A percentile compares a stretch with the other conserved stretches of the same genome.
Conservation (phyloP, 108 stramenopile species). For the Craspedostauros australis region DNA sequence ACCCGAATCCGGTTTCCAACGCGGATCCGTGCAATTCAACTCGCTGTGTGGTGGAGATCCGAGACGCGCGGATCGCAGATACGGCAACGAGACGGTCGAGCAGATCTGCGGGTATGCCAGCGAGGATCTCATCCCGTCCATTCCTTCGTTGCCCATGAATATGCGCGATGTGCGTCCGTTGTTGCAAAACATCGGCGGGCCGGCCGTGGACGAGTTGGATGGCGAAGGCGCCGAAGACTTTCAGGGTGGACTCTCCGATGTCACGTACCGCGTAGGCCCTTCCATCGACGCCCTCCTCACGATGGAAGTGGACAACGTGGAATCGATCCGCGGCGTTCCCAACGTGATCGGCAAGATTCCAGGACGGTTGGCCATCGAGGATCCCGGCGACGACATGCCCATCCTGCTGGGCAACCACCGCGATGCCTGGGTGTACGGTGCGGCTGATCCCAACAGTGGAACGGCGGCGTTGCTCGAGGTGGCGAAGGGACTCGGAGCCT, state of each 20-base stretch:
- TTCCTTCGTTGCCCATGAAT: conserved; percentile 50
- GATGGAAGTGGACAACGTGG: conserved; percentile 29
- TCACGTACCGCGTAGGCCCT: conserved; percentile 51
- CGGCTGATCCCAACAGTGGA: conserved; percentile 64
- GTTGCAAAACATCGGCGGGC: conserved; percentile 39
- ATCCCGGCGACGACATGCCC: conserved; percentile 27
- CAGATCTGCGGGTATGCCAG: conserved; percentile 30
- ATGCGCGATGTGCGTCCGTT: conserved; percentile 55
- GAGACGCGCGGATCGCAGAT: conserved; percentile 33
- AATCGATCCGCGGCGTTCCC: conserved; percentile 30
- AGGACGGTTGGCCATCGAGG: conserved; percentile 23
- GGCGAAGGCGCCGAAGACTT: conserved; percentile 14
- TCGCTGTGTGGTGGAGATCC: conserved; percentile 62
- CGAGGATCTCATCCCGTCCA: conserved; percentile 40
- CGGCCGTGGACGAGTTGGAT: conserved; percentile 9
- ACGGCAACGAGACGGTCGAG: conserved; percentile 18
- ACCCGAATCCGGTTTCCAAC: conserved; percentile 35
- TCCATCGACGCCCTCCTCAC: conserved; percentile 3
- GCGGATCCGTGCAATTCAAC: conserved; percentile 58
- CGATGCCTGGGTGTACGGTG: conserved; percentile 74
- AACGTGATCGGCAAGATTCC: conserved; percentile 54
- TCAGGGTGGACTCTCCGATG: conserved; percentile 29
- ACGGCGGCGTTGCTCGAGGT: conserved; percentile 56
- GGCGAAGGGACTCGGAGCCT: conserved; percentile 38
- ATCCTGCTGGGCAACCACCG: conserved; percentile 63